phyloP scores from a whole-genome alignment of 176 grass and related monocot genomes.

The Avena eriantha region DNA sequence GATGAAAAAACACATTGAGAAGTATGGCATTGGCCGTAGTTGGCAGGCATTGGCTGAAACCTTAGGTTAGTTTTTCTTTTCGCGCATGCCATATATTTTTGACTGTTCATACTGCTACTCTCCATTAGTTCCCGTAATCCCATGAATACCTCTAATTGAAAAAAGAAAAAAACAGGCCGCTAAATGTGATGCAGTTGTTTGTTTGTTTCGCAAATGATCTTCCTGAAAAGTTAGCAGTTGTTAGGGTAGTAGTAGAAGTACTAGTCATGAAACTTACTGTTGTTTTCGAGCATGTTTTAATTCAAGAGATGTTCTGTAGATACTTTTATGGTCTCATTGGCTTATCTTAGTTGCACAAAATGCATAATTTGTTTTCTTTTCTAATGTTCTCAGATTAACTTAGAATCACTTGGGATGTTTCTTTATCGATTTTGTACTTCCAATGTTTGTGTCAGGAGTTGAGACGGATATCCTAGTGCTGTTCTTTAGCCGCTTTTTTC shows the following conservation, averaged over 20 bases:
- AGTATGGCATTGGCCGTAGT: conserved; percentile 49
- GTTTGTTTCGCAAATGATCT: conserved; percentile 24
- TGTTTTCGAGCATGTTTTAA: background rate
- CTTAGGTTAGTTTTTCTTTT: conserved; percentile 43
- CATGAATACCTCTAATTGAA: background rate
- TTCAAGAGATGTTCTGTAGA: background rate
- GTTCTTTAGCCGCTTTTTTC: background rate
- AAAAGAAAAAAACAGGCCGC: background rate
- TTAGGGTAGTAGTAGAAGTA: background rate
- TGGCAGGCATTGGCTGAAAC: conserved; percentile 57
- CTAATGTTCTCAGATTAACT: background rate
- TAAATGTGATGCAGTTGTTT: background rate
- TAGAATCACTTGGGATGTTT: background rate
- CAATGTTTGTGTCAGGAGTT: background rate
- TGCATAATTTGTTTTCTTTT: background rate
- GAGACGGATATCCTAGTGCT: background rate
- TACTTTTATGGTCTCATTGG: background rate
- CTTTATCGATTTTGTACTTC: too few relatives aligned
- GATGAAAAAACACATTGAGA: conserved; percentile 46
- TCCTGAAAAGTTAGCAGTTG: background rate
- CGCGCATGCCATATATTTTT: background rate
- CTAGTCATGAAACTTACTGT: background rate
- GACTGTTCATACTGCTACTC: background rate
- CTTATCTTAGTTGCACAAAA: background rate
- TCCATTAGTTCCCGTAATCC: background rate